Conservation (phyloP, 768 basidiomycete species). For the Russula abietina region DNA sequence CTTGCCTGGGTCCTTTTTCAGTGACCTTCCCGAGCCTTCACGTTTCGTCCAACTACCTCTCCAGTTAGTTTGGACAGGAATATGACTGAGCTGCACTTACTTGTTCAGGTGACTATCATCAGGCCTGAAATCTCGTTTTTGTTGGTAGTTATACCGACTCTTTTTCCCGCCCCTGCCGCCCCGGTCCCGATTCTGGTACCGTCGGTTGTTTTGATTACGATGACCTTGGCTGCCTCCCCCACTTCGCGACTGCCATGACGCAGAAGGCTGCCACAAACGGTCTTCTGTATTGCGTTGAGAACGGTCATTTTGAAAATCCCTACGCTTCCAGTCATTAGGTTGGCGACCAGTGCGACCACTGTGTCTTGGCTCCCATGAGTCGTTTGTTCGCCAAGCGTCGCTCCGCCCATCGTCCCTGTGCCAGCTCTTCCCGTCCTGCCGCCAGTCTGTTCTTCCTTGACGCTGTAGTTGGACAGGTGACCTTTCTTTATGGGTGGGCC, state of each 20-base stretch:
- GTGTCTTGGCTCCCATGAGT: constrained; percentile 31
- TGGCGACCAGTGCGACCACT: constrained; percentile 20
- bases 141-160: constrained; percentile 32
- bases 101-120: constrained; percentile 73
- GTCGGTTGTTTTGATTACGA: constrained; percentile 35
- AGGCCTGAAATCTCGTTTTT: constrained; percentile 40
- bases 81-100: constrained; percentile 38
- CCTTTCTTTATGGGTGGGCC: constrained; percentile 16
- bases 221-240: constrained; percentile 33
- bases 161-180: constrained; percentile 21
- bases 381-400: constrained; percentile 34
- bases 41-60: constrained; percentile 58
- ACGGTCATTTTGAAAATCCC: constrained; percentile 26
- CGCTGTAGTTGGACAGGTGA: constrained; percentile 15
- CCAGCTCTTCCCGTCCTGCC: constrained; percentile 36
- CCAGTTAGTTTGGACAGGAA: constrained; percentile 6
- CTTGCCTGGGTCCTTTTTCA: constrained; percentile 34
- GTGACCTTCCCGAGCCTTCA: constrained; percentile 43
- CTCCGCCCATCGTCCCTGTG: constrained; percentile 40
- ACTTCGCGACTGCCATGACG: constrained; percentile 47
- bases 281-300: constrained; percentile 37
- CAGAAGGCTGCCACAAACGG: constrained; percentile 68
- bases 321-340: constrained; percentile 21
- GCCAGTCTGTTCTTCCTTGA: constrained; percentile 18
- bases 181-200: constrained; percentile 30